A percentile compares a stretch with the other conserved stretches of the same genome.
Conservation (phyloP, 352 stramenopile genomes). For the Phytophthora agathidicida region DNA sequence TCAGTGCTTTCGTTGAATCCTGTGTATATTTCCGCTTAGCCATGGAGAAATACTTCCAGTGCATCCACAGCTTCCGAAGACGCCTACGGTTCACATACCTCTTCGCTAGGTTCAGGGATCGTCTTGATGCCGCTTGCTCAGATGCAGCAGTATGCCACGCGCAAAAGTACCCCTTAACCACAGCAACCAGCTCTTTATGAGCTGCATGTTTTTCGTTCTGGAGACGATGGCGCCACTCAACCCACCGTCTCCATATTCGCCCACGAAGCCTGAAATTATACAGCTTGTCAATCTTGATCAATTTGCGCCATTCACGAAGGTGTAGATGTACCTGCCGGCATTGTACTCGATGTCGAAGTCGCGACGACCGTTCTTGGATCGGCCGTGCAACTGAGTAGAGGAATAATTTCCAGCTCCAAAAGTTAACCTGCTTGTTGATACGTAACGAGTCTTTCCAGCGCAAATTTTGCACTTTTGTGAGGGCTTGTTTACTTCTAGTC, state of each 20-base stretch:
- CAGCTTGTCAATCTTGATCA: slow-evolving; percentile 32
- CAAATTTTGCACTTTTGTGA: slow-evolving; percentile 25
- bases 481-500: slow-evolving; percentile 21
- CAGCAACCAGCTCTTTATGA: slow-evolving; percentile 21
- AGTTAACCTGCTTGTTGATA: slow-evolving; percentile 25
- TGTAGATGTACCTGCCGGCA: background rate
- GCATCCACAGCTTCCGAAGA: slow-evolving; percentile 72
- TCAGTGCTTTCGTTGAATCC: slow-evolving; percentile 71
- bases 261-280: slow-evolving; percentile 22
- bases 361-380: slow-evolving; percentile 11
- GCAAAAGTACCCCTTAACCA: slow-evolving; percentile 39
- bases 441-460: slow-evolving; percentile 27
- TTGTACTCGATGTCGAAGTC: slow-evolving; percentile 13
- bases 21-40: slow-evolving; percentile 69
- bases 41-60: slow-evolving; percentile 85
- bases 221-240: slow-evolving; percentile 14
- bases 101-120: slow-evolving; percentile 59
- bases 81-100: slow-evolving; percentile 66
- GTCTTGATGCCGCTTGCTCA: slow-evolving; percentile 40
- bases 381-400: slow-evolving; percentile 45
- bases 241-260: slow-evolving; percentile 49
- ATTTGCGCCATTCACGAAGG: slow-evolving; percentile 38
- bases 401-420: slow-evolving; percentile 65
- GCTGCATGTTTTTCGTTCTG: slow-evolving; percentile 27
- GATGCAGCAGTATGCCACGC: slow-evolving; percentile 49